These are phyloP conservation scores for Trametes gibbosa DNA, from an alignment of 768 basidiomycete species.

Conservation along the genomic window DNA sequence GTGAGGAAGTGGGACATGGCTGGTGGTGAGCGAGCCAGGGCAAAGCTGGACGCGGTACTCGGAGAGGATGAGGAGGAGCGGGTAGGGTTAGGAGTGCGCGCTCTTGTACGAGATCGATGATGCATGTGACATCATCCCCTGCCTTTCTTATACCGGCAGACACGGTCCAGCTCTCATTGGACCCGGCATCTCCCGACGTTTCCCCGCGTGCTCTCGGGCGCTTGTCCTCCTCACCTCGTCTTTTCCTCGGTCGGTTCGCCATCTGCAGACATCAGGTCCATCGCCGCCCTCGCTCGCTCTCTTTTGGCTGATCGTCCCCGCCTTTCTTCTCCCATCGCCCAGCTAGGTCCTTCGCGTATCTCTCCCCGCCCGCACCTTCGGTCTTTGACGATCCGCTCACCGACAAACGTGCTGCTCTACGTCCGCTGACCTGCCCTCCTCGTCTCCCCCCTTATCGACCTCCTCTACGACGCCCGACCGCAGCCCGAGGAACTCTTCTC, in stretches of 20 bases:
- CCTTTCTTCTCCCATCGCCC: slow-evolving; percentile 4
- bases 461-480: neutral
- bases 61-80: neutral
- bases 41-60: neutral
- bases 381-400: slow-evolving; percentile 1
- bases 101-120: slow-evolving; percentile 21
- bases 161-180: slow-evolving; percentile 5
- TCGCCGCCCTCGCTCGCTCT: neutral
- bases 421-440: neutral
- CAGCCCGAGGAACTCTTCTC: neutral
- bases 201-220: slow-evolving; percentile 4
- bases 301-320: slow-evolving; percentile 13
- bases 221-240: neutral
- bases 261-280: neutral
- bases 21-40: too few species aligned
- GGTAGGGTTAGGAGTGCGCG: slow-evolving; percentile 16
- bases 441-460: neutral
- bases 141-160: neutral
- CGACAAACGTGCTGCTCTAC: slow-evolving; percentile 6
- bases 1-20: slow-evolving; percentile 12
- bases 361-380: neutral
- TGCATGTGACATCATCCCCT: slow-evolving; percentile 22
- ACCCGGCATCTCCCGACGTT: slow-evolving; percentile 17
- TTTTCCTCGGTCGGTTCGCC: slow-evolving; percentile 2
- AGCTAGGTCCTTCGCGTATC: slow-evolving; percentile 4